These are phyloP conservation scores for Kluyveromyces sp. DNA, from an alignment of 1,139 yeast genomes.

Conservation along the genomic window DNA sequence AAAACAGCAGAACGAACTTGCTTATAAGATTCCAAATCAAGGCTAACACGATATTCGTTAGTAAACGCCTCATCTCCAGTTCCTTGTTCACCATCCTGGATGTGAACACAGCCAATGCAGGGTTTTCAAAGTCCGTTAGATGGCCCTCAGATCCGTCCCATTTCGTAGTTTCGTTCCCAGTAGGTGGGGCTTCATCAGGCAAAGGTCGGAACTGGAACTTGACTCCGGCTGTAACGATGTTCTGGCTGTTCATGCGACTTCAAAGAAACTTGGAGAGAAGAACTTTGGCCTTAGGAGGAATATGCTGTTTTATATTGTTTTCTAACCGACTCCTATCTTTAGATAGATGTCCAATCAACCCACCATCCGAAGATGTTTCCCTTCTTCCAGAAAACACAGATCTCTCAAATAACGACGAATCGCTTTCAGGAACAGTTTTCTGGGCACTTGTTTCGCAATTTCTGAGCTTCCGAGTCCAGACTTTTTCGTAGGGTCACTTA, in stretches of 20 bases:
- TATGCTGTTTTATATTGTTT: no score
- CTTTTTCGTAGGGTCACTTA: slow-evolving; percentile 9
- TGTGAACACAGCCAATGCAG: slow-evolving; percentile 30
- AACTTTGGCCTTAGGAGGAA: no score
- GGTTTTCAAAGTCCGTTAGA: slow-evolving; percentile 27
- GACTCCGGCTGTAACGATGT: neutral
- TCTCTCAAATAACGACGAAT: neutral
- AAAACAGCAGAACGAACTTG: slow-evolving; percentile 21
- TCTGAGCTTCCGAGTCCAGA: neutral
- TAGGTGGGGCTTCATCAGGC: neutral
- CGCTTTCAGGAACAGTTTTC: neutral
- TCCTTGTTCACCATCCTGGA: slow-evolving; percentile 34
- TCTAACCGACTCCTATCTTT: neutral
- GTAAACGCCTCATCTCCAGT: slow-evolving; percentile 30
- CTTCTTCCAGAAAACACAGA: neutral
- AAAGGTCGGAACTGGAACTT: neutral
- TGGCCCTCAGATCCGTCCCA: neutral
- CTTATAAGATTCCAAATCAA: slow-evolving; percentile 24
- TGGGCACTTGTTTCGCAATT: neutral
- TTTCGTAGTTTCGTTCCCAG: neutral
- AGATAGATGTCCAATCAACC: neutral
- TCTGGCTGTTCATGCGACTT: no score
- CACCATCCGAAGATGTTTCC: neutral
- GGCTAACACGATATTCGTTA: slow-evolving; percentile 29
- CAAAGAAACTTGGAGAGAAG: no score